phyloP scores from a whole-genome alignment of 495 filamentous ascomycete genomes.

The Hypoxylon rickii region DNA sequence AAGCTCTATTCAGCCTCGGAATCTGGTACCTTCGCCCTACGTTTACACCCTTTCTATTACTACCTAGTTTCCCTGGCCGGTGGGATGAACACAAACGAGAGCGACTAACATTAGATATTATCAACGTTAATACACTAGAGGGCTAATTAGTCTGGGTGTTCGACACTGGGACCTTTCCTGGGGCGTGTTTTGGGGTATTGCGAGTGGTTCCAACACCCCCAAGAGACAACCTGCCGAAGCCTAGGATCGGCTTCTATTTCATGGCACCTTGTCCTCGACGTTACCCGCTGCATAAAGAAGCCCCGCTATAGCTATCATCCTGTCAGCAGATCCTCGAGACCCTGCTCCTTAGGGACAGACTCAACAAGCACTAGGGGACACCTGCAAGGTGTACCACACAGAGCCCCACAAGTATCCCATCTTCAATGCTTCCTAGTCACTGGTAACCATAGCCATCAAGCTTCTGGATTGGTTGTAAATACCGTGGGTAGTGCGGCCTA shows the following conservation, averaged over 20 bases:
- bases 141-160: slow-evolving; percentile 12
- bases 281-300: slow-evolving; percentile 36
- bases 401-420: slow-evolving; percentile 39
- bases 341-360: slow-evolving; percentile 34
- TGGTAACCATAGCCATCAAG: slow-evolving; percentile 31
- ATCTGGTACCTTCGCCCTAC: slow-evolving; percentile 6
- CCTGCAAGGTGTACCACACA: slow-evolving; percentile 37
- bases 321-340: slow-evolving; percentile 42
- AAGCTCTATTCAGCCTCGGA: slow-evolving; percentile 1
- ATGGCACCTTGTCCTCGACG: slow-evolving; percentile 29
- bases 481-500: slow-evolving; percentile 25
- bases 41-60: slow-evolving; percentile 9
- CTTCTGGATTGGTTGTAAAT: slow-evolving; percentile 34
- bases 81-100: slow-evolving; percentile 3
- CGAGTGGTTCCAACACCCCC: slow-evolving; percentile 24
- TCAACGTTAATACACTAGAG: slow-evolving; percentile 2
- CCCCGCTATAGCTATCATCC: slow-evolving; percentile 42
- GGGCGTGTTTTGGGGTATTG: slow-evolving; percentile 18
- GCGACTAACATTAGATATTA: slow-evolving; percentile 11
- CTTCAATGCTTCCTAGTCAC: slow-evolving; percentile 35
- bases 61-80: slow-evolving; percentile 14
- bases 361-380: slow-evolving; percentile 32
- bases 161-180: slow-evolving; percentile 11
- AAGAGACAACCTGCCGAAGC: slow-evolving; percentile 25
- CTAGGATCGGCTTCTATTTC: slow-evolving; percentile 33